Conservation (phyloP, 2,329 filamentous ascomycete genomes). For the Fusarium nelsonii region DNA sequence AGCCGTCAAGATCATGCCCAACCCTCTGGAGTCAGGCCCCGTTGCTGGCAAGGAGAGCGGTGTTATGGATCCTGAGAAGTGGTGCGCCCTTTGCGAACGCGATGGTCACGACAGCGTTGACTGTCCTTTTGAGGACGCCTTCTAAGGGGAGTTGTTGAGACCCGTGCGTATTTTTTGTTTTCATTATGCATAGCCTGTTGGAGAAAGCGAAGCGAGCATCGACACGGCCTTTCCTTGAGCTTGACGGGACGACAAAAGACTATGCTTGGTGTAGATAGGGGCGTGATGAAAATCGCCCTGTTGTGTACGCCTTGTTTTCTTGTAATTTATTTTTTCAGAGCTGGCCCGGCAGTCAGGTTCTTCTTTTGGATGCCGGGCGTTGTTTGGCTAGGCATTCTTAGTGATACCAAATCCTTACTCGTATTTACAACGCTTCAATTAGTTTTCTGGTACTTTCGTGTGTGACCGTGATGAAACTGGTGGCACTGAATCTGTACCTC, state of each 20-base stretch:
- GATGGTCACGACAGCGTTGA: constrained; percentile 97
- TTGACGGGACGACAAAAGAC: constrained; percentile 22
- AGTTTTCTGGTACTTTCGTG: constrained; percentile 35
- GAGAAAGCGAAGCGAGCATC: constrained; percentile 33
- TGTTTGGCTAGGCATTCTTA: constrained; percentile 50
- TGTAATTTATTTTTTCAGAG: constrained; percentile 27
- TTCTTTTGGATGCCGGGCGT: constrained; percentile 40
- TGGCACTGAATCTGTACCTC: neutral
- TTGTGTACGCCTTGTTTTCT: constrained; percentile 35
- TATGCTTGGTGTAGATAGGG: constrained; percentile 42
- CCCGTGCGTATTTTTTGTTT: constrained; percentile 11
- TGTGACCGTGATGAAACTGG: constrained; percentile 30
- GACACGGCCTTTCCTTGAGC: constrained; percentile 30
- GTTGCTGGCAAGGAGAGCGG: constrained; percentile 84
- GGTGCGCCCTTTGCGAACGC: constrained; percentile 96
- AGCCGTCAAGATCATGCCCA: constrained; percentile 66
- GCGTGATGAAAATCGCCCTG: constrained; percentile 48
- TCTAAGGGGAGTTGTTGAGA: constrained; percentile 56
- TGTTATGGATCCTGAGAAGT: constrained; percentile 85
- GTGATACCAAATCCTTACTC: constrained; percentile 53
- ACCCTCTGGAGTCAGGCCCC: constrained; percentile 74
- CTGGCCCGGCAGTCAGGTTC: constrained; percentile 31
- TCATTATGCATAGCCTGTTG: constrained; percentile 24
- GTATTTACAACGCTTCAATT: constrained; percentile 34
- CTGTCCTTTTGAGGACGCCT: constrained; percentile 90